Base-by-base conservation (phyloP, 768 basidiomycete genomes). In the Hypholoma fasciculare region DNA sequence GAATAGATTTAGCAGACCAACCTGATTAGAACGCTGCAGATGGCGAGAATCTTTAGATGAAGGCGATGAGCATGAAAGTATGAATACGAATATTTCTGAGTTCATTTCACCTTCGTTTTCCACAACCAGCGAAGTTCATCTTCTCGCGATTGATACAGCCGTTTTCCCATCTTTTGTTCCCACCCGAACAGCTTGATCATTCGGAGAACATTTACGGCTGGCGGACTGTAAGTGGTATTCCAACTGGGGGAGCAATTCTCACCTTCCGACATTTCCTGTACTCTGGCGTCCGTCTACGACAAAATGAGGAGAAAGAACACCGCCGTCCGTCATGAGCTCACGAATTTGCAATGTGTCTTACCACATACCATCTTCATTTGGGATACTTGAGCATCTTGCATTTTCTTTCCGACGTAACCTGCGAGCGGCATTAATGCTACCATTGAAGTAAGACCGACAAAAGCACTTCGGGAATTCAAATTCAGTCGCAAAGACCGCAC, bases 361-460 rank as follows among this genome's bases (percentile, higher is more conserved):
- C n/a, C 17, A n/a, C 34, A 14, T 48, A n/a, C 71, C 67, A 74
- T 81, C 54, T 81, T 76, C 77, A 88, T 80, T 56, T 78, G 73
- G 56, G 73, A 69, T 19, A 66, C 65, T 61, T 89, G 84, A 5
- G 80, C 74, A n/a, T 69, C 63, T 52, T 84, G 78, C 17, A 82
- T 69, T 43, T 67, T 64, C 53, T 80, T 82, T 12, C 79, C 77
- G 58, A 88, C 70, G 43, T 81, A 75, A 27, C 82, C 85, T 17
- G 86, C 85, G 1, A 87, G 56, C 2, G 88, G 87, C 34, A 84
- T 75, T 2, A 83, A 72, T 11, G 78, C 20, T 7, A 87, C 43
- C 56, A 84, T 82, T 23, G 78, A 69, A 38, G 70, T 74, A 63
- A 88, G 74, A 4, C 87, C 87, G 20, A 85, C 79, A 40, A 90